A percentile compares a stretch with the other conserved stretches of the same genome.
Conservation (phyloP, 805 yeast genomes). For the Wickerhamiella dianesei region DNA sequence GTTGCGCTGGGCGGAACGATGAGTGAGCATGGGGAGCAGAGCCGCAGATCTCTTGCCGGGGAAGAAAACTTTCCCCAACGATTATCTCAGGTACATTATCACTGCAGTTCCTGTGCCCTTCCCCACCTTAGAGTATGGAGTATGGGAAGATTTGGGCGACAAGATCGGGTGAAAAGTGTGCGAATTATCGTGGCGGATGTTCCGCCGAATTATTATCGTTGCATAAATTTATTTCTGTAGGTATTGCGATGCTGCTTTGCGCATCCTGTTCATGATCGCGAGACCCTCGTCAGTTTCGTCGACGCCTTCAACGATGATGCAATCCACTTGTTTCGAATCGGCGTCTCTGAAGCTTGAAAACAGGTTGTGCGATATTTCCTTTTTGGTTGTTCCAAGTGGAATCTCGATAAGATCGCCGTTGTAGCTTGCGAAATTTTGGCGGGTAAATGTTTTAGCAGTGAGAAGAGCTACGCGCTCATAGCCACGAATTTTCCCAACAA, state of each 20-base stretch:
- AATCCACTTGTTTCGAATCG: slow-evolving; percentile 53
- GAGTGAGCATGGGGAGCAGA: too few species aligned
- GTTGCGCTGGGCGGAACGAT: too few species aligned
- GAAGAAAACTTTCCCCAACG: too few species aligned
- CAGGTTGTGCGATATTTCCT: slow-evolving; percentile 58
- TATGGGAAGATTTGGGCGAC: too few species aligned
- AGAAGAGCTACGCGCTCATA: slow-evolving; percentile 5
- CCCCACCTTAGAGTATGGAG: too few species aligned
- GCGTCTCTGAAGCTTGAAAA: slow-evolving; percentile 62
- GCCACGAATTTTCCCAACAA: slow-evolving; percentile 16
- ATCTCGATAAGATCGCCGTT: slow-evolving; percentile 7
- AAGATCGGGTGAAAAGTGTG: too few species aligned
- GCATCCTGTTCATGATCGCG: slow-evolving; percentile 85
- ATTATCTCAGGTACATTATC: too few species aligned
- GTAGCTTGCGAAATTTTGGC: neutral
- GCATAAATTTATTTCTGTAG: too few species aligned
- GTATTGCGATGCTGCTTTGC: slow-evolving; percentile 56
- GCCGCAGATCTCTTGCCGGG: too few species aligned
- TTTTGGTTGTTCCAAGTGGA: slow-evolving; percentile 35
- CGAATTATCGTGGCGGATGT: too few species aligned
- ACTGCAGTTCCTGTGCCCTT: too few species aligned
- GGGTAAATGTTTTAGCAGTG: slow-evolving; percentile 1
- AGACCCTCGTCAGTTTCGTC: slow-evolving; percentile 66
- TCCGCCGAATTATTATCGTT: too few species aligned
- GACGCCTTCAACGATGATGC: slow-evolving; percentile 76